phyloP scores from a whole-genome alignment of 2,329 filamentous ascomycete species.

The Fusarium stilboides region DNA sequence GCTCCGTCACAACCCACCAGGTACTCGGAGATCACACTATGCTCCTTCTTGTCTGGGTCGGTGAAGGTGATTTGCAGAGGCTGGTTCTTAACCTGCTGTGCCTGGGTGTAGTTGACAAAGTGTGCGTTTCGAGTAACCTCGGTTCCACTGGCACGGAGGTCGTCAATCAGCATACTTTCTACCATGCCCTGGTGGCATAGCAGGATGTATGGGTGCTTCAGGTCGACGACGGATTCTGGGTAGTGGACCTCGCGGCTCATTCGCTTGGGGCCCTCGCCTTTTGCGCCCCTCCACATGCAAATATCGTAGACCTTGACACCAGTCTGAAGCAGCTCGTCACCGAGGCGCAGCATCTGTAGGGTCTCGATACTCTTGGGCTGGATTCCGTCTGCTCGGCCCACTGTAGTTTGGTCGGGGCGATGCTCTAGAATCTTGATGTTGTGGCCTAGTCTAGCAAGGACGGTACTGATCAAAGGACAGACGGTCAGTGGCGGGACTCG shows the following conservation, averaged over 20 bases:
- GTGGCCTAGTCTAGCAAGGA: constrained; percentile 76
- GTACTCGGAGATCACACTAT: not conserved
- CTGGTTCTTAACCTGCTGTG: no score
- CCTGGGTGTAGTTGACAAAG: no score
- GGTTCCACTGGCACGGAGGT: constrained; percentile 74
- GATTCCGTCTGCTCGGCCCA: constrained; percentile 78
- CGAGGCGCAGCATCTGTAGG: constrained; percentile 78
- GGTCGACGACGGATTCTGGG: constrained; percentile 69
- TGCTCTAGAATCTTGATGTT: constrained; percentile 77
- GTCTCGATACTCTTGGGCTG: constrained; percentile 86
- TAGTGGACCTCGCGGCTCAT: constrained; percentile 62
- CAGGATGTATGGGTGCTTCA: constrained; percentile 70
- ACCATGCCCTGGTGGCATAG: constrained; percentile 82
- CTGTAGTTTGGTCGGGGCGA: constrained; percentile 75
- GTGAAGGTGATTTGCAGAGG: no score
- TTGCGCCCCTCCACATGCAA: constrained; percentile 78
- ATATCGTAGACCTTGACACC: constrained; percentile 83
- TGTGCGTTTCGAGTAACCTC: constrained; percentile 71
- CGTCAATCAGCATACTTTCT: constrained; percentile 77
- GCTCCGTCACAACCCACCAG: constrained; percentile 71
- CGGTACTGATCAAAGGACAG: constrained; percentile 47
- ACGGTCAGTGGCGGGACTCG: not conserved
- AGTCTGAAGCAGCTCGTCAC: constrained; percentile 74
- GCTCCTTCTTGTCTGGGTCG: not conserved
- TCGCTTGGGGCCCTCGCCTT: constrained; percentile 65